Evolutionary conservation across 352 stramenopile species (phyloP).

Genomic region (Globisporangium parvum): DNA sequence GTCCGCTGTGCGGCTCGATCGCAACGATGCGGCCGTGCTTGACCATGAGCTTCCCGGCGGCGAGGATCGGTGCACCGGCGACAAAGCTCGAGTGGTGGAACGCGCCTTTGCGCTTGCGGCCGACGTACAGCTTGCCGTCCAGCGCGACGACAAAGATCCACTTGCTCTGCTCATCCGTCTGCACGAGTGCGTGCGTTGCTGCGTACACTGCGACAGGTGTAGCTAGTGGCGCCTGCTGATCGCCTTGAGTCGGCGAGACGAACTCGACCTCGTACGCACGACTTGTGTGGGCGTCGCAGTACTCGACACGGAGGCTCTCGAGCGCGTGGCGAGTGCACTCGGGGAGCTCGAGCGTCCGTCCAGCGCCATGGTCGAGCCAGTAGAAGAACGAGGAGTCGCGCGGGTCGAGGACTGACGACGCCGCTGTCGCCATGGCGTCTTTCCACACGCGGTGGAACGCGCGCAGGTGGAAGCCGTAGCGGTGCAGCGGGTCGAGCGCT

Average conservation of each 20-base stretch:
- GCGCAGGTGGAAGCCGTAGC: slow-evolving; percentile 66
- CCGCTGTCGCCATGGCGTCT: slow-evolving; percentile 22
- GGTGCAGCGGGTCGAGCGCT: slow-evolving; percentile 59
- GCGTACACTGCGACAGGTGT: slow-evolving; percentile 16
- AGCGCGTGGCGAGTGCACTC: slow-evolving; percentile 47
- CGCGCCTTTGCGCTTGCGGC: slow-evolving; percentile 58
- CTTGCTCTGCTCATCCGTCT: slow-evolving; percentile 61
- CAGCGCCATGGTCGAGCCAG: slow-evolving; percentile 60
- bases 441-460: slow-evolving; percentile 65
- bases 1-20: slow-evolving; percentile 67
- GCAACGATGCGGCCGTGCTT: slow-evolving; percentile 45
- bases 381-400: slow-evolving; percentile 52
- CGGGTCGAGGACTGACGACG: background rate
- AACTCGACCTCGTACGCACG: slow-evolving; percentile 44
- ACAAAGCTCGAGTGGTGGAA: slow-evolving; percentile 83
- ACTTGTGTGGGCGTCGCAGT: slow-evolving; percentile 37
- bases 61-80: slow-evolving; percentile 45
- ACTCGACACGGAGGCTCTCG: slow-evolving; percentile 39
- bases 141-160: slow-evolving; percentile 72
- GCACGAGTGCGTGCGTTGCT: slow-evolving; percentile 23
- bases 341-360: slow-evolving; percentile 35
- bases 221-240: background rate
- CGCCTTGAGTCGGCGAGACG: background rate
- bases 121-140: slow-evolving; percentile 39
- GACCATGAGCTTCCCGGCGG: slow-evolving; percentile 65